Evolutionary conservation across 2,329 filamentous ascomycete species (phyloP).

Genomic region (Chaetomium sp.): DNA sequence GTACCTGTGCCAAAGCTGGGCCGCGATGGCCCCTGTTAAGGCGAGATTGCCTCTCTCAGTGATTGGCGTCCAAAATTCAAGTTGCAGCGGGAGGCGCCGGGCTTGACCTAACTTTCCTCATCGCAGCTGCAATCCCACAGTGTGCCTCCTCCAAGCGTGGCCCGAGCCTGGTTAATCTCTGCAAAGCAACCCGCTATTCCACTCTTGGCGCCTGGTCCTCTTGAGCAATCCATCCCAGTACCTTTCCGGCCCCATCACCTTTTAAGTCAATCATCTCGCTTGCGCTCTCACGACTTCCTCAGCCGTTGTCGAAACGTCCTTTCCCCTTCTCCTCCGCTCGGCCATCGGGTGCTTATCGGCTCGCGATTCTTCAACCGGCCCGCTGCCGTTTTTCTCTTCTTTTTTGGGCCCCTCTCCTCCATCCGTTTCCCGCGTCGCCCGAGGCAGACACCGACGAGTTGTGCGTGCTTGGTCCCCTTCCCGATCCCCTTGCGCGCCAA

Average conservation of each 20-base stretch:
- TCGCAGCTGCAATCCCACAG: slow-evolving; percentile 16
- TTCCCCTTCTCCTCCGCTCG: slow-evolving; percentile 23
- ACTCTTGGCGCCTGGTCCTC: slow-evolving; percentile 21
- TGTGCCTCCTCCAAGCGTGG: slow-evolving; percentile 7
- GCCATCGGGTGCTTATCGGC: slow-evolving; percentile 20
- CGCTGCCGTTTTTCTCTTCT: slow-evolving; percentile 9
- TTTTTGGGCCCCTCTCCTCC: slow-evolving; percentile 15
- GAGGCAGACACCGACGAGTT: slow-evolving; percentile 17
- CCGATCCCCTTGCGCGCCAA: slow-evolving; percentile 22
- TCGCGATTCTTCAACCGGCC: slow-evolving; percentile 17
- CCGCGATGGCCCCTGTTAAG: slow-evolving; percentile 19
- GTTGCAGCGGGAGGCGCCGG: neutral
- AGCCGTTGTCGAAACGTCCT: slow-evolving; percentile 38
- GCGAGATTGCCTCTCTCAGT: neutral
- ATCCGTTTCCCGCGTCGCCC: slow-evolving; percentile 14
- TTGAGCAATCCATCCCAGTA: slow-evolving; percentile 24
- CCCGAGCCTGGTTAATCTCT: slow-evolving; percentile 36
- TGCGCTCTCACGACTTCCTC: slow-evolving; percentile 40
- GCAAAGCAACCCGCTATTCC: slow-evolving; percentile 37
- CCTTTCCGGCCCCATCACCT: slow-evolving; percentile 34
- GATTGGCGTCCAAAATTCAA: neutral
- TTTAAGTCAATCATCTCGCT: slow-evolving; percentile 47
- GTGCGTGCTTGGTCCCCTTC: slow-evolving; percentile 19
- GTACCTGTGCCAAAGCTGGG: slow-evolving; percentile 10
- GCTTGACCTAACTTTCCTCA: slow-evolving; percentile 25